phyloP scores from a whole-genome alignment of 208 protist species.

The Kentomonas sorsogonicus region DNA sequence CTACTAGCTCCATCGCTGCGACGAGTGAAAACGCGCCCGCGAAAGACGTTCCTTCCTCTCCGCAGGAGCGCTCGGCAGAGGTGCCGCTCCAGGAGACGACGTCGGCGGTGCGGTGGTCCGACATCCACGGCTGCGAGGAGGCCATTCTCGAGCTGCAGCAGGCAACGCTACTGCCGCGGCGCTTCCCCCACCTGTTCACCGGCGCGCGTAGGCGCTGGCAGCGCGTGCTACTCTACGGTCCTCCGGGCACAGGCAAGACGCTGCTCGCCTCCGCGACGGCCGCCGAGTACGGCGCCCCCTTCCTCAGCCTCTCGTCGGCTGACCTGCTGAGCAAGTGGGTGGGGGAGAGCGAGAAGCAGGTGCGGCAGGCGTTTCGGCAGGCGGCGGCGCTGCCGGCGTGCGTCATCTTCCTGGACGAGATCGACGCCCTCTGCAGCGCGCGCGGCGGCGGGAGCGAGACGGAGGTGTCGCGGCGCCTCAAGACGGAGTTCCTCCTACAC shows the following conservation, averaged over 20 bases:
- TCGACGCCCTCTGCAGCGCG: slow-evolving; percentile 86
- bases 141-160: slow-evolving; percentile 96
- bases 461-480: slow-evolving; percentile 93
- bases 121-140: slow-evolving; percentile 92
- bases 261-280: slow-evolving; percentile 97
- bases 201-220: slow-evolving; percentile 93
- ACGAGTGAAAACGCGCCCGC: too few relatives aligned
- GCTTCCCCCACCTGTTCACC: slow-evolving; percentile 96
- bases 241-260: slow-evolving; percentile 97
- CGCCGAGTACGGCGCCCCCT: slow-evolving; percentile 90
- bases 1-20: too few relatives aligned
- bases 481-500: slow-evolving; percentile 99
- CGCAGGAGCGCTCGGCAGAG: too few relatives aligned
- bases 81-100: slow-evolving; percentile 80
- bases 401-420: slow-evolving; percentile 93
- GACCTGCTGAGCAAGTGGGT: slow-evolving; percentile 97
- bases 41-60: too few relatives aligned
- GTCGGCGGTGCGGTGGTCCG: slow-evolving; percentile 68
- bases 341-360: slow-evolving; percentile 95
- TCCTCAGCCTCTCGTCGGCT: slow-evolving; percentile 91
- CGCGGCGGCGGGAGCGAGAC: slow-evolving; percentile 71
- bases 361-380: slow-evolving; percentile 90
- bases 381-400: slow-evolving; percentile 41
- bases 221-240: slow-evolving; percentile 96
- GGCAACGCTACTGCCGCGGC: slow-evolving; percentile 94